A percentile compares a stretch with the other conserved stretches of the same genome.
Evolutionary conservation across 1,139 yeast species (phyloP).

Genomic region (Geotrichum phurueaensis): DNA sequence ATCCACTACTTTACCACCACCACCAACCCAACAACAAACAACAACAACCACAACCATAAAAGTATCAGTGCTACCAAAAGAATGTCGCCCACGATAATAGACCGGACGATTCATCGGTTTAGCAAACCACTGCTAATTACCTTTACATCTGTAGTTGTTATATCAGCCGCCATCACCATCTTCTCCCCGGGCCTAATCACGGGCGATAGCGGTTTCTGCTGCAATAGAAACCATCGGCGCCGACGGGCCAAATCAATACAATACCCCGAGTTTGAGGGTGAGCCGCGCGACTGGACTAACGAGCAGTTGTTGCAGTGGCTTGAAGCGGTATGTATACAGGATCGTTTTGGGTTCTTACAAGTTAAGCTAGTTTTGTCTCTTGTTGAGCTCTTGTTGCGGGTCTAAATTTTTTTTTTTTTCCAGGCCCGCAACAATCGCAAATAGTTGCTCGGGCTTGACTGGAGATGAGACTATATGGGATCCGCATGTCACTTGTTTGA

Average conservation of each 20-base stretch:
- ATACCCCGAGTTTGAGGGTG: conserved; percentile 3
- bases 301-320: conserved; percentile 24
- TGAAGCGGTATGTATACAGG: conserved; percentile 20
- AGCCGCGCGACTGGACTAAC: conserved; percentile 24
- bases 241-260: neutral
- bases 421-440: too few species aligned
- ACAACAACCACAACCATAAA: neutral
- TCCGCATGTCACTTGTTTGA: neutral
- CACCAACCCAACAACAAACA: neutral
- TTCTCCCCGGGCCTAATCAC: neutral
- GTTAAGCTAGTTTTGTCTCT: too few species aligned
- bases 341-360: too few species aligned
- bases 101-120: neutral
- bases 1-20: too few species aligned
- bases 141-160: neutral
- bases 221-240: neutral
- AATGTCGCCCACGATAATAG: conserved; percentile 2
- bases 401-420: too few species aligned
- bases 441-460: too few species aligned
- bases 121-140: conserved; percentile 3
- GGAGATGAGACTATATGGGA: too few species aligned
- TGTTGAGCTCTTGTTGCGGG: too few species aligned
- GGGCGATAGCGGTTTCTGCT: neutral
- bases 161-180: neutral
- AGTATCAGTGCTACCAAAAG: neutral